A percentile compares a stretch with the other conserved stretches of the same genome.
phyloP scores from a whole-genome alignment of 2,329 filamentous ascomycete genomes.

The Aspergillus sclerotialis region DNA sequence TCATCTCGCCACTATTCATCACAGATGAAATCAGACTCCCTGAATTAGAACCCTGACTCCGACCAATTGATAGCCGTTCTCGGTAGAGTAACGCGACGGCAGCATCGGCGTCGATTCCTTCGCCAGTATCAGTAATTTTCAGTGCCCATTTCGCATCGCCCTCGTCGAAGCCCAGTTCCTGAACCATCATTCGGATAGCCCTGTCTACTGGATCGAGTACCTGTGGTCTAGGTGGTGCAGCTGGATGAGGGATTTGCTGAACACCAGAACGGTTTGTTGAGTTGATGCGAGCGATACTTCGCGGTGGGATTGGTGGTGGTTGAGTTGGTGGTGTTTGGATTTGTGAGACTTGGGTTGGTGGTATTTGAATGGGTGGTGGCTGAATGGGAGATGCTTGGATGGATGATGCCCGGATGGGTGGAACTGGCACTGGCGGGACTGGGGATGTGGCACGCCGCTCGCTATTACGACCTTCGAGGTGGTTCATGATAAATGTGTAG shows the following conservation, averaged over 20 bases:
- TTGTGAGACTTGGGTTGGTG: conserved; percentile 2
- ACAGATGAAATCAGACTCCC: conserved; percentile 16
- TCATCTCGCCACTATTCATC: no score
- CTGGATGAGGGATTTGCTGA: conserved; percentile 9
- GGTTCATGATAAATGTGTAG: conserved; percentile 29
- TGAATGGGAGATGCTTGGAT: conserved; percentile 5
- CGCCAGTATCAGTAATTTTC: conserved; percentile 52
- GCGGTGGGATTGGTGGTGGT: not conserved
- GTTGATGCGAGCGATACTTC: not conserved
- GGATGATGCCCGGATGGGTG: not conserved
- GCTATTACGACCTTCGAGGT: conserved; percentile 19
- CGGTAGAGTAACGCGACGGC: conserved; percentile 50
- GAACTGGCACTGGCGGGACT: conserved; percentile 2
- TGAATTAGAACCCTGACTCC: conserved; percentile 11
- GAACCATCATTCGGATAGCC: conserved; percentile 50
- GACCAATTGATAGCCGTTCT: conserved; percentile 23
- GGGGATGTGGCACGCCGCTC: conserved; percentile 8
- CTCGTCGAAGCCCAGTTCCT: conserved; percentile 52
- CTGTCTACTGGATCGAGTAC: conserved; percentile 49
- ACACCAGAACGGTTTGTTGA: conserved; percentile 6
- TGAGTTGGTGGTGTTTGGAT: conserved; percentile 5
- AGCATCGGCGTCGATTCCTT: conserved; percentile 50
- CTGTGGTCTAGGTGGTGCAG: conserved; percentile 20
- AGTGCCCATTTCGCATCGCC: conserved; percentile 52
- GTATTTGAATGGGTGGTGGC: conserved; percentile 10